Conservation (phyloP, 305 asterid species). For the Stenogyne calaminthoides region DNA sequence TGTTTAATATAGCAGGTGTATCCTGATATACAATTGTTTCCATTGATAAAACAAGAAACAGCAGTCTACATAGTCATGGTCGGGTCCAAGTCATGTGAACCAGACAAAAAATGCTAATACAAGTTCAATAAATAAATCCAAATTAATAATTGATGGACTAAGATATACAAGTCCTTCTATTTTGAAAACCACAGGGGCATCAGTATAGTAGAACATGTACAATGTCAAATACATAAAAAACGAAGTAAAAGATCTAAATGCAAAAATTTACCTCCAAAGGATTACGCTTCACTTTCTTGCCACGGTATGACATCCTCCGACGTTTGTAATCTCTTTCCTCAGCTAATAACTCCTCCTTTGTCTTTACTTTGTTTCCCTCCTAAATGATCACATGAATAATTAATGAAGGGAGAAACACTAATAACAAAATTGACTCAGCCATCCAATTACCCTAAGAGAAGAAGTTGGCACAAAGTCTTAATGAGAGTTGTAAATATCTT, state of each 20-base stretch:
- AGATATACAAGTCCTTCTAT: slow-evolving; percentile 6
- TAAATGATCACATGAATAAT: slow-evolving; percentile 32
- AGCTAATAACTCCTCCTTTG: slow-evolving; percentile 88
- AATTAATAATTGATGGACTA: not conserved
- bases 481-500: not conserved
- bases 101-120: not conserved
- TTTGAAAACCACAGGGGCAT: slow-evolving; percentile 9
- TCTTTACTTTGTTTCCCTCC: slow-evolving; percentile 67
- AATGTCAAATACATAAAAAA: not conserved
- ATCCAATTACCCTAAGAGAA: not conserved
- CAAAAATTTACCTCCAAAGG: slow-evolving; percentile 57
- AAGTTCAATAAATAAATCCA: not conserved
- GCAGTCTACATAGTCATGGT: not conserved
- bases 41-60: not conserved
- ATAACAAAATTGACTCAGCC: not conserved
- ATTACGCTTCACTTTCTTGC: slow-evolving; percentile 78
- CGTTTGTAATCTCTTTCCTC: slow-evolving; percentile 99
- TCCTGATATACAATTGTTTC: not conserved
- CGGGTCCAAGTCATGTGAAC: not conserved
- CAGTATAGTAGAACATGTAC: not conserved
- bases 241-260: slow-evolving; percentile 22
- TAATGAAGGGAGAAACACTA: not conserved
- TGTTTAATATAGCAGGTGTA: not conserved
- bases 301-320: slow-evolving; percentile 95
- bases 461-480: not conserved